Evolutionary conservation across 1,139 yeast genomes (phyloP).

Genomic region (Saccharomyces hybrid): DNA sequence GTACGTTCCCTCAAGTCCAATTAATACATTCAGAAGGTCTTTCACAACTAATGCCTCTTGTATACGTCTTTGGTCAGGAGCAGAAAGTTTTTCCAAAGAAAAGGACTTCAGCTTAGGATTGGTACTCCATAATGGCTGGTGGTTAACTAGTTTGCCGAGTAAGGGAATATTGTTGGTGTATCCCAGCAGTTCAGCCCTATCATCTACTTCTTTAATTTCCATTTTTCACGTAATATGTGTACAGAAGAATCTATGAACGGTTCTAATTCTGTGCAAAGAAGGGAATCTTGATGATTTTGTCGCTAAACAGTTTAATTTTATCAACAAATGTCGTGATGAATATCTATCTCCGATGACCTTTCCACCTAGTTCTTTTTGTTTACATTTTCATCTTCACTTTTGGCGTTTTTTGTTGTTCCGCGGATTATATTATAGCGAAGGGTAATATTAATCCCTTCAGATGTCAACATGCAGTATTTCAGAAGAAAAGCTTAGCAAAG

Average conservation of each 20-base stretch:
- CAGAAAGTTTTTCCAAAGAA: slow-evolving; percentile 31
- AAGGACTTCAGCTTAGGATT: slow-evolving; percentile 35
- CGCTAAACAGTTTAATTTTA: background rate
- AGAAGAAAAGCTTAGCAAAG: too few relatives aligned
- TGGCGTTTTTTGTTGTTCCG: background rate
- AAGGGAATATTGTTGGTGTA: slow-evolving; percentile 6
- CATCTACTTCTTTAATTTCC: slow-evolving; percentile 19
- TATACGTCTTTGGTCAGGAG: slow-evolving; percentile 35
- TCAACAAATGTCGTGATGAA: background rate
- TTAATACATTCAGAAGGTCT: slow-evolving; percentile 62
- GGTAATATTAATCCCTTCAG: background rate
- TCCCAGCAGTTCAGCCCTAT: slow-evolving; percentile 12
- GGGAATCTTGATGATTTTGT: background rate
- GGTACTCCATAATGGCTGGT: slow-evolving; percentile 30
- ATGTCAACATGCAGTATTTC: too few relatives aligned
- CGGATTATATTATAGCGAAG: background rate
- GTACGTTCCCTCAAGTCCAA: slow-evolving; percentile 76
- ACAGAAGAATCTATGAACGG: background rate
- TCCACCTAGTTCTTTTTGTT: background rate
- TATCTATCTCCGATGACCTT: background rate
- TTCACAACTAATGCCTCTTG: slow-evolving; percentile 69
- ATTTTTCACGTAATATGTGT: slow-evolving; percentile 5
- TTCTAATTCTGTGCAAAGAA: background rate
- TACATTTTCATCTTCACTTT: background rate
- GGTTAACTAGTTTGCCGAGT: slow-evolving; percentile 26